Conservation (phyloP, 2,329 filamentous ascomycete genomes). For the Elsinoe necatrix region DNA sequence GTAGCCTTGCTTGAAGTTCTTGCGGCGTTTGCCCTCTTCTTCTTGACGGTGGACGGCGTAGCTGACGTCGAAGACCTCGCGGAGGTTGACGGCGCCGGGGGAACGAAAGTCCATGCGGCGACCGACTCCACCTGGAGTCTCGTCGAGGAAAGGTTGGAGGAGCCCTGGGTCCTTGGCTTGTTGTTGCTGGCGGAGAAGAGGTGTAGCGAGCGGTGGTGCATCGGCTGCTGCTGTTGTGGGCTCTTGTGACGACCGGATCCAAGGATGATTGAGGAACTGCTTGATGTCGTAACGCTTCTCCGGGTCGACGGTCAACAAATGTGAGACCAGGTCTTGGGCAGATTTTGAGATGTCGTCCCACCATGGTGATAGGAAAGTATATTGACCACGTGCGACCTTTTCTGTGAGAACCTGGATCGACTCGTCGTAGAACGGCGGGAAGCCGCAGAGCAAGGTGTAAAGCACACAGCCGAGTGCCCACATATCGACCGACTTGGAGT, state of each 20-base stretch:
- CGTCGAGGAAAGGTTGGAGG: constrained; percentile 46
- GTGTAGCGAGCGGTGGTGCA: constrained; percentile 63
- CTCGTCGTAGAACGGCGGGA: constrained; percentile 97
- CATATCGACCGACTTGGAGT: constrained; percentile 99
- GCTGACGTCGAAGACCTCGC: constrained; percentile 96
- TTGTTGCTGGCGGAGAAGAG: constrained; percentile 51
- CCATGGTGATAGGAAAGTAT: constrained; percentile 96
- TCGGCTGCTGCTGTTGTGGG: constrained; percentile 58
- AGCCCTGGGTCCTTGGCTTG: constrained; percentile 28
- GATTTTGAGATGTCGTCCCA: constrained; percentile 98
- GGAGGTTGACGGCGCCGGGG: constrained; percentile 85
- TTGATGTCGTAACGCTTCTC: constrained; percentile 90
- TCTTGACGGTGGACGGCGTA: constrained; percentile 96
- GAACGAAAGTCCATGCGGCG: constrained; percentile 87
- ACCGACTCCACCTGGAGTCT: constrained; percentile 43
- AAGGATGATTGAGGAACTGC: constrained; percentile 89
- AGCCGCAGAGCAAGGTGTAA: constrained; percentile 93
- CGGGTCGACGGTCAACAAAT: constrained; percentile 87
- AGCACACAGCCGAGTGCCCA: constrained; percentile 96
- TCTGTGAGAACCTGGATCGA: constrained; percentile 95
- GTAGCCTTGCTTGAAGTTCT: constrained; percentile 68
- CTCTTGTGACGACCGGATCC: constrained; percentile 69
- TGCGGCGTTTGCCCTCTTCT: constrained; percentile 86
- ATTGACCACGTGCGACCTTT: constrained; percentile 93
- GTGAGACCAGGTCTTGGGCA: constrained; percentile 87